Conservation (phyloP, 2,329 filamentous ascomycete species). For the Pleomassaria siparia region DNA sequence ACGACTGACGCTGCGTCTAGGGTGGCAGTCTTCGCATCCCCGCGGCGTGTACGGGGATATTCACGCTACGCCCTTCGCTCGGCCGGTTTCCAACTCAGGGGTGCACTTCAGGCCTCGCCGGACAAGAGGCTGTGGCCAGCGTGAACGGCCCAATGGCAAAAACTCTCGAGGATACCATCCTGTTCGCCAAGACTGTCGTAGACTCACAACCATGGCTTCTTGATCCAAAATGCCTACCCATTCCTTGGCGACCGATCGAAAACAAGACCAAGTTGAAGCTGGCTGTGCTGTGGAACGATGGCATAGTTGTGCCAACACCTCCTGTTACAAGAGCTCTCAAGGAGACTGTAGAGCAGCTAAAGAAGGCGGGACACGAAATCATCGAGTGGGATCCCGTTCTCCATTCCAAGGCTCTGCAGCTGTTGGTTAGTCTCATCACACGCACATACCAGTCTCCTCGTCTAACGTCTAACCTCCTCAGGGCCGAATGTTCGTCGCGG, state of each 20-base stretch:
- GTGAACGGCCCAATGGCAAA: conserved; percentile 66
- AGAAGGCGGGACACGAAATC: conserved; percentile 55
- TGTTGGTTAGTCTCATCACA: conserved; percentile 45
- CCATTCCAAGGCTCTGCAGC: conserved; percentile 54
- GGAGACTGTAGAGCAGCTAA: conserved; percentile 56
- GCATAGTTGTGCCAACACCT: conserved; percentile 54
- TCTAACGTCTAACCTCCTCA: conserved; percentile 11
- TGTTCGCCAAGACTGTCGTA: conserved; percentile 47
- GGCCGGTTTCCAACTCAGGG: conserved; percentile 62
- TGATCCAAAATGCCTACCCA: conserved; percentile 56
- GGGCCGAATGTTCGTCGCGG: conserved; percentile 51
- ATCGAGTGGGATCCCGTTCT: conserved; percentile 58
- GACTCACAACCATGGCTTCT: conserved; percentile 53
- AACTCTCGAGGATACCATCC: conserved; percentile 54
- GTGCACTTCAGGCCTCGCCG: conserved; percentile 60
- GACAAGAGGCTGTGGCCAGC: conserved; percentile 65
- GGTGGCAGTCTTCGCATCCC: conserved; percentile 58
- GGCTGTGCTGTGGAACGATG: conserved; percentile 57
- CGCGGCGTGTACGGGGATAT: conserved; percentile 61
- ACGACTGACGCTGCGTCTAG: conserved; percentile 7
- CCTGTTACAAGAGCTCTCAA: conserved; percentile 58
- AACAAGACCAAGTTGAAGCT: conserved; percentile 56
- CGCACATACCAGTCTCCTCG: conserved; percentile 6
- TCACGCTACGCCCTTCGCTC: conserved; percentile 58
- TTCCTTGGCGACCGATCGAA: conserved; percentile 55